These are phyloP conservation scores for Kluyveromyces aestuarii DNA, from an alignment of 805 yeast genomes.

Conservation along the genomic window DNA sequence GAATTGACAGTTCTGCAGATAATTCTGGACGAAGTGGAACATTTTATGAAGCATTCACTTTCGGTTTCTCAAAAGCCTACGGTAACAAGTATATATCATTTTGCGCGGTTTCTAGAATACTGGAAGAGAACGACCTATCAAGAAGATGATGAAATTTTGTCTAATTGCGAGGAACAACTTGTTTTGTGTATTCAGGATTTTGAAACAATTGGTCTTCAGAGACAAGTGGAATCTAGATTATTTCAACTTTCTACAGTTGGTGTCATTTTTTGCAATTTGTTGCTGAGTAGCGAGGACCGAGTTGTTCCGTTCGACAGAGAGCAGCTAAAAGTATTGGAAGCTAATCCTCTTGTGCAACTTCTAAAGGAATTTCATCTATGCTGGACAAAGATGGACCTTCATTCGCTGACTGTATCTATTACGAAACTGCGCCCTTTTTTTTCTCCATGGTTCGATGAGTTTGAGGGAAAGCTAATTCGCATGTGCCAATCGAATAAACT, in stretches of 20 bases:
- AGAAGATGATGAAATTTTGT: neutral
- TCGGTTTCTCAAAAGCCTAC: slow-evolving; percentile 1
- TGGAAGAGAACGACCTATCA: slow-evolving; percentile 1
- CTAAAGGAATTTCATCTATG: slow-evolving; percentile 10
- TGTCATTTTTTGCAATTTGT: slow-evolving; percentile 18
- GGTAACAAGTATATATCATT: slow-evolving; percentile 1
- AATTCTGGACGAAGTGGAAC: neutral
- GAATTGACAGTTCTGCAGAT: neutral
- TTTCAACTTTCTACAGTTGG: slow-evolving; percentile 18
- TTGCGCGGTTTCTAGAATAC: neutral
- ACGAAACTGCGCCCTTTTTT: slow-evolving; percentile 6
- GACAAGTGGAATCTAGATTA: slow-evolving; percentile 4
- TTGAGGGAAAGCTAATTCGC: slow-evolving; percentile 11
- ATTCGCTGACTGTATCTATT: slow-evolving; percentile 8
- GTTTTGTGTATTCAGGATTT: neutral
- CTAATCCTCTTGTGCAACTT: slow-evolving; percentile 6
- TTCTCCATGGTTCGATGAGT: slow-evolving; percentile 4
- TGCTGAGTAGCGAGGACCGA: slow-evolving; percentile 8
- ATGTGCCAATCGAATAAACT: slow-evolving; percentile 15
- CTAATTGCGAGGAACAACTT: neutral
- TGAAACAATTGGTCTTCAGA: slow-evolving; percentile 8
- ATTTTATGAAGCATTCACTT: neutral
- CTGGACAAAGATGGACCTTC: slow-evolving; percentile 11
- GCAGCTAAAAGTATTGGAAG: slow-evolving; percentile 16
- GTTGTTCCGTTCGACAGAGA: slow-evolving; percentile 26